Base-by-base conservation (phyloP, 768 basidiomycete species). In the Panellus pusillus region DNA sequence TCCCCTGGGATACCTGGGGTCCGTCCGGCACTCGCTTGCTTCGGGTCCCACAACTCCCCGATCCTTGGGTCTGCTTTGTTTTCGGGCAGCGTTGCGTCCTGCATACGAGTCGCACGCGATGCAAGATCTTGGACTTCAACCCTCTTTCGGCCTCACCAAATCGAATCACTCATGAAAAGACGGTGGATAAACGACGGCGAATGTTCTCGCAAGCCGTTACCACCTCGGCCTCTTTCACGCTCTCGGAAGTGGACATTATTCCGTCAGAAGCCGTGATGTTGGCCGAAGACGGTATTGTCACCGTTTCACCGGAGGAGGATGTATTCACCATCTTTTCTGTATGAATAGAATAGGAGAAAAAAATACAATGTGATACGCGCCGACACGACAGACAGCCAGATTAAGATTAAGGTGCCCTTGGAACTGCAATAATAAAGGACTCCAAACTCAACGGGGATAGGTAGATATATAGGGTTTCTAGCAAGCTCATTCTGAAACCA, bases 31-130 rank as follows among this genome's bases (percentile, higher is more conserved):
- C 71, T 3, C 68, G 70, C 38, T 67, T 72, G 61, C 18, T 71
- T 20, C 54, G 32, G 27, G 43, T 57, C 35, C 57, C 65, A 24
- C 57, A 54, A 4, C 63, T 66, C 13, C 67, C 67, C 17, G 66
- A 68, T 6, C 58, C 45, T 13, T 74, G 72, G 73, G 65, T 73
- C 18, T 72, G 72, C 42, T 70, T 67, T 49, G 55, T 68, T 14
- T 68, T 72, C 20, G 72, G 73, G 3, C 66, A 65, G 61, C 72
- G 62, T 31, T 72, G 66, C 40, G 37, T 66, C 27, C 57, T 56
- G 29, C 68, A 69, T 61, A 60, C 57, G 7, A 18, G 44, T 4
- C 58, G 54, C 20, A 58, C 61, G 0, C 32, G 28, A 5, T 71
- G 66, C 9, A 53, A 62, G 6, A 57, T 66, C 7, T 66, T 70